Conservation (phyloP, 1,139 yeast species). For the Taphrina communis region DNA sequence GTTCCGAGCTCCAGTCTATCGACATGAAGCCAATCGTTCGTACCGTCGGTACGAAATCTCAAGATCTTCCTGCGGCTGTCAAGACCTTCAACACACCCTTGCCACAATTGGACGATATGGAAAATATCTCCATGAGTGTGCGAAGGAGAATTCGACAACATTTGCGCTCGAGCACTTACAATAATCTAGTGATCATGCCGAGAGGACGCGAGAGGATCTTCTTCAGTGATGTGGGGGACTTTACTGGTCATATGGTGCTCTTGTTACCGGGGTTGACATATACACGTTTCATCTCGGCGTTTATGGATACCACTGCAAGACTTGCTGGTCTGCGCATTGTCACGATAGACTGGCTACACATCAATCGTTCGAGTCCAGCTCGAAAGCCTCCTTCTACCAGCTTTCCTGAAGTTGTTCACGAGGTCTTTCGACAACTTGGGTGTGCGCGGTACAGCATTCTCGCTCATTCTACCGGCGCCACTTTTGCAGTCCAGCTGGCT, state of each 20-base stretch:
- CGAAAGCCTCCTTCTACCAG: background rate
- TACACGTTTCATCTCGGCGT: constrained; percentile 14
- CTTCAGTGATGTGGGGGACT: constrained; percentile 11
- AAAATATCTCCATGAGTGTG: background rate
- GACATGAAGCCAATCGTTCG: constrained; percentile 1
- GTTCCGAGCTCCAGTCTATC: constrained; percentile 1
- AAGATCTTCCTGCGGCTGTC: background rate
- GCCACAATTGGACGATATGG: background rate
- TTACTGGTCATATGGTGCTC: background rate
- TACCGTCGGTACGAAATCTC: background rate
- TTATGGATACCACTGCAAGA: constrained; percentile 12
- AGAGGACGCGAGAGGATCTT: background rate
- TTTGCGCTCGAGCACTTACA: background rate
- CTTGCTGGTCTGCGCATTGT: constrained; percentile 4
- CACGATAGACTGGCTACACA: background rate
- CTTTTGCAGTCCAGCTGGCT: constrained; percentile 8
- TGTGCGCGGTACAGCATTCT: constrained; percentile 5
- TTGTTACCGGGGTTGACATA: constrained; percentile 12
- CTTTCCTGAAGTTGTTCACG: constrained; percentile 1
- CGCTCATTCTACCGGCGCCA: constrained; percentile 14
- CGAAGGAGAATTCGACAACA: constrained; percentile 1
- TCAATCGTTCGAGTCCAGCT: background rate
- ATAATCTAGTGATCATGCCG: background rate
- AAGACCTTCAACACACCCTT: background rate
- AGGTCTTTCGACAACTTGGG: constrained; percentile 1